These are phyloP conservation scores for Colletotrichum higginsianum DNA, from an alignment of 2,329 filamentous ascomycete genomes.

Conservation along the genomic window DNA sequence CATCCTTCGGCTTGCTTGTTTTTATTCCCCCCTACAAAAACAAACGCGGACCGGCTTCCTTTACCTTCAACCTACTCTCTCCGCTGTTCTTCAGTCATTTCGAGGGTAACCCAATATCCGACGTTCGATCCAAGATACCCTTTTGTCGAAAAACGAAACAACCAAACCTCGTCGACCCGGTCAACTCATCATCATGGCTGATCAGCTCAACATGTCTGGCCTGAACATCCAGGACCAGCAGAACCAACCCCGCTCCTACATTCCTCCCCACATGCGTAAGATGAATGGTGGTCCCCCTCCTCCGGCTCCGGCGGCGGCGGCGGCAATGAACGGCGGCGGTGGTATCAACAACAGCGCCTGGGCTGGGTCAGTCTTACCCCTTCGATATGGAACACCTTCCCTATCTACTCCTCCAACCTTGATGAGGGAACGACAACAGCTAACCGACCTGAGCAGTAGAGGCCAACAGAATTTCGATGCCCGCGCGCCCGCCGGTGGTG, in stretches of 20 bases:
- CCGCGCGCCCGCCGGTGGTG: constrained; percentile 46
- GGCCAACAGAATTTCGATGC: constrained; percentile 48
- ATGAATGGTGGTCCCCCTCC: constrained; percentile 55
- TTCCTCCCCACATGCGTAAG: constrained; percentile 86
- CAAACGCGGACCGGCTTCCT: constrained; percentile 40
- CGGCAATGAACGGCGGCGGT: constrained; percentile 54
- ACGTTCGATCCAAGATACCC: constrained; percentile 34
- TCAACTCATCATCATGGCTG: constrained; percentile 75
- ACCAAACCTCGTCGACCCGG: constrained; percentile 33
- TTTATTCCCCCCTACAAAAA: constrained; percentile 32
- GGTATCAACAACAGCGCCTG: constrained; percentile 68
- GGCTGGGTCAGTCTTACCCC: constrained; percentile 61
- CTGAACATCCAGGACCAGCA: constrained; percentile 72
- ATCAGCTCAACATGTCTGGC: constrained; percentile 86
- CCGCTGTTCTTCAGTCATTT: constrained; percentile 43
- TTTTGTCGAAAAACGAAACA: constrained; percentile 23
- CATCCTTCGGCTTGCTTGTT: constrained; percentile 42
- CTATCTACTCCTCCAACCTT: too few species aligned
- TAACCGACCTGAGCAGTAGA: constrained; percentile 45
- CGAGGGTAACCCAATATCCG: constrained; percentile 48
- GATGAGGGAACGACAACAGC: constrained; percentile 14
- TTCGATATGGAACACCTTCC: constrained; percentile 15
- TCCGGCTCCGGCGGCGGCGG: constrained; percentile 42
- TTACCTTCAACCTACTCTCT: constrained; percentile 42
- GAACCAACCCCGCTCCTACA: constrained; percentile 77